Evolutionary conservation across 2,329 filamentous ascomycete species (phyloP).

Genomic region (Fusarium sororula): DNA sequence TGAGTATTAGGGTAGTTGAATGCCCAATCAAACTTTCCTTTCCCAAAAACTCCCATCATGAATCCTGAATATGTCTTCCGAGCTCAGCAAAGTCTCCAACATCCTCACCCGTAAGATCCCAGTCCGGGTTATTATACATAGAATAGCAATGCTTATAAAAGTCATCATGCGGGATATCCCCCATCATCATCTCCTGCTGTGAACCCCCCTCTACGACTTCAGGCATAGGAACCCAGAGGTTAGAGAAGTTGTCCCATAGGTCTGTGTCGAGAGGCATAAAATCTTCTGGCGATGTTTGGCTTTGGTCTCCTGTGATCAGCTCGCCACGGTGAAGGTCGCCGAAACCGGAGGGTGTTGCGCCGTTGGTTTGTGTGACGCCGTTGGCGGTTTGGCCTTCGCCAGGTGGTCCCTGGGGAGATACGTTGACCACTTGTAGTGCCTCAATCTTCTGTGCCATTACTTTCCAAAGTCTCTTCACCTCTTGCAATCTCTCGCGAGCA

Average conservation of each 20-base stretch:
- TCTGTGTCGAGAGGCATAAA: conserved; percentile 40
- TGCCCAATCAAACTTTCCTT: conserved; percentile 9
- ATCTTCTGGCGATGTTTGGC: conserved; percentile 31
- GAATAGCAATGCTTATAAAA: conserved; percentile 43
- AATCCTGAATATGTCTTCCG: conserved; percentile 41
- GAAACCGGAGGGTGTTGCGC: conserved; percentile 2
- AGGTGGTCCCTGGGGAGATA: conserved; percentile 25
- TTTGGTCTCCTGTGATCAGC: background rate
- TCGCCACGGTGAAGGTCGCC: conserved; percentile 3
- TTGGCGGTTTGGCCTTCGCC: background rate
- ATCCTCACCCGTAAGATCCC: conserved; percentile 42
- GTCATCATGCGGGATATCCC: conserved; percentile 38
- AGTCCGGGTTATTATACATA: conserved; percentile 43
- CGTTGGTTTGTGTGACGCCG: conserved; percentile 3
- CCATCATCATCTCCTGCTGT: conserved; percentile 39
- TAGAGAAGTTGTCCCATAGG: conserved; percentile 41
- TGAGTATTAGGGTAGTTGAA: conserved; percentile 13
- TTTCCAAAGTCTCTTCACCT: conserved; percentile 39
- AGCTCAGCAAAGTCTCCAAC: conserved; percentile 42
- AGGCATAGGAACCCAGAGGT: conserved; percentile 37
- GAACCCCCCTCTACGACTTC: conserved; percentile 25
- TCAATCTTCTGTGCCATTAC: conserved; percentile 41
- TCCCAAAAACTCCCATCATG: conserved; percentile 14
- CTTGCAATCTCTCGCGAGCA: conserved; percentile 37
- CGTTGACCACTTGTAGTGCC: conserved; percentile 37